Conservation (phyloP, 257 asterid genomes). For the Solanum paucissectum region DNA sequence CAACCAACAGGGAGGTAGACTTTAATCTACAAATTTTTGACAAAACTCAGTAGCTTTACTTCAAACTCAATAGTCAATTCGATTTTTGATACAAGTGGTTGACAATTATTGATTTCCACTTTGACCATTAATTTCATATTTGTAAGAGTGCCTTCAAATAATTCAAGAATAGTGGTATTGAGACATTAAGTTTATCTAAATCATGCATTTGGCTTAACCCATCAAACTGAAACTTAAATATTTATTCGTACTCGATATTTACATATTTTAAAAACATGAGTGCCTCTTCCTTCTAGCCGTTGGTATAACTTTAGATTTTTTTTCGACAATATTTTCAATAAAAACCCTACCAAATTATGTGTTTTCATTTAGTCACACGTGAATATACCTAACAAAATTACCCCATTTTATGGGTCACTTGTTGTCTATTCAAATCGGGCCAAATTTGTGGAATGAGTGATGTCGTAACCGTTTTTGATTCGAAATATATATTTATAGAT, state of each 20-base stretch:
- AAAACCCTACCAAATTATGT: background rate
- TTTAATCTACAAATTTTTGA: background rate
- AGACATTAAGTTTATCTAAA: no score
- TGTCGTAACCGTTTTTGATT: background rate
- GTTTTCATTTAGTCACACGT: background rate
- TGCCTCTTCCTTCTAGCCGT: background rate
- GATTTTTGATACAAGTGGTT: no score
- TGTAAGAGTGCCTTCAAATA: no score
- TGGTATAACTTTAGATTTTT: background rate
- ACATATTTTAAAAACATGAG: background rate
- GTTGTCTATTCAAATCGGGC: background rate
- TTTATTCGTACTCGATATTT: background rate
- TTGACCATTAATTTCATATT: no score
- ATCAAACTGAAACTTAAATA: background rate
- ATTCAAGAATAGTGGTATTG: no score
- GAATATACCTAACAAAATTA: background rate
- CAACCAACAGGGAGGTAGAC: background rate
- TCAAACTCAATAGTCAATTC: background rate
- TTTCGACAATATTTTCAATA: background rate
- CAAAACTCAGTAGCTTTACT: background rate
- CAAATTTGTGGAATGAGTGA: background rate
- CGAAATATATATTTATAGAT: background rate
- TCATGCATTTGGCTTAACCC: no score
- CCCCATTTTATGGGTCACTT: background rate
- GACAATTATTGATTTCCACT: no score